phyloP scores from a whole-genome alignment of 2,329 filamentous ascomycete genomes.

The Sporothrix protearum region DNA sequence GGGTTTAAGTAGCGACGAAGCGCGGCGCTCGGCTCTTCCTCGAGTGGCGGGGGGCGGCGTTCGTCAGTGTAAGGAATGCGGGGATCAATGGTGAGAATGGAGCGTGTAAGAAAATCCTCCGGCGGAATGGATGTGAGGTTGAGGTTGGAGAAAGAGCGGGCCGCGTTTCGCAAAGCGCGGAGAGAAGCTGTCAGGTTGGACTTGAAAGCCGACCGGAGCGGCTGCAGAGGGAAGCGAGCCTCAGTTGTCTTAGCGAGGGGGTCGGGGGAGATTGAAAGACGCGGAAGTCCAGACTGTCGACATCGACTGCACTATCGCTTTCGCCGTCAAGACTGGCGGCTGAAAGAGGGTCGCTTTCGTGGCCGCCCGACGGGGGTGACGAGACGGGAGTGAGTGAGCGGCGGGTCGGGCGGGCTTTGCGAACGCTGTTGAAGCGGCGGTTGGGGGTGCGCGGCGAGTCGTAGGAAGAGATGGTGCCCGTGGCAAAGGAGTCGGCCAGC shows the following conservation, averaged over 20 bases:
- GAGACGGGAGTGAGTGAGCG: constrained; percentile 54
- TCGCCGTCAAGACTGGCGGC: constrained; percentile 40
- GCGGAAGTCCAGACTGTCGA: constrained; percentile 49
- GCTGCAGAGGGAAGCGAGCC: constrained; percentile 39
- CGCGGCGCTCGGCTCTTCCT: constrained; percentile 63
- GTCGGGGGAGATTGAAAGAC: constrained; percentile 42
- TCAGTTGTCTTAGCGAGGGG: constrained; percentile 21
- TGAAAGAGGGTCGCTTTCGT: constrained; percentile 52
- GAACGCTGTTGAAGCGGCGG: constrained; percentile 35
- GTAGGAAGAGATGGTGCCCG: constrained; percentile 48
- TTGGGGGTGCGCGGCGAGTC: constrained; percentile 47
- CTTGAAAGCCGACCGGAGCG: constrained; percentile 59
- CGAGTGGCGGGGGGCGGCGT: constrained; percentile 58
- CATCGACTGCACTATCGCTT: constrained; percentile 30
- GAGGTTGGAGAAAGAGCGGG: constrained; percentile 59
- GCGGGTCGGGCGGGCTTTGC: constrained; percentile 43
- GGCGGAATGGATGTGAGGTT: constrained; percentile 62
- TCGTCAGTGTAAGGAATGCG: constrained; percentile 65
- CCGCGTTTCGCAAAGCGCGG: constrained; percentile 60
- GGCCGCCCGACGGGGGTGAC: constrained; percentile 47
- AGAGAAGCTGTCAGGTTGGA: constrained; percentile 66
- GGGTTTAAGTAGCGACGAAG: constrained; percentile 66
- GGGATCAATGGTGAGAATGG: constrained; percentile 64
- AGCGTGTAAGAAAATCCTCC: constrained; percentile 64
- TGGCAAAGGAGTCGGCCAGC: constrained; percentile 52